Base-by-base conservation (phyloP, 177 flowering plant species). In the Vitis hybrid region DNA sequence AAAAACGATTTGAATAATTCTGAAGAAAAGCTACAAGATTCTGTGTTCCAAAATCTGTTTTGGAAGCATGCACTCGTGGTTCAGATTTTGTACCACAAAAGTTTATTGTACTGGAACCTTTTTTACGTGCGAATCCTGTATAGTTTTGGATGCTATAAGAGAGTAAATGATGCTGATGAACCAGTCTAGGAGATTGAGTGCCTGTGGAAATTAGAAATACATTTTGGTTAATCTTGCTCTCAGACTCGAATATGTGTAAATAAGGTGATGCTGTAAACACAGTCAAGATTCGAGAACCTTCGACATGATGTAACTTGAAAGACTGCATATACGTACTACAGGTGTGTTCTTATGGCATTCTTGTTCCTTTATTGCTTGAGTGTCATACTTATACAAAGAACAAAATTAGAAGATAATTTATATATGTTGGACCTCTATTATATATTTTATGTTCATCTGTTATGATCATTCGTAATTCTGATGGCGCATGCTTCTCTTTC, bases 1-100 rank as follows among this genome's bases (percentile, higher is more conserved):
- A 24, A 90, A 86, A 76, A 88, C 81, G 89, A 77, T 90, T 22
- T 95, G 83, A 86, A 60, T n/a, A 17, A 22, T 33, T 17, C 7
- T 55, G 28, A 24, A 18, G 53, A 9, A 53, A 52, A 47, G 19
- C 20, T 13, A 50, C 11, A 2, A 12, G 57, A 11, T 51, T 28
- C 31, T 19, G 3, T 1, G 12, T 6, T n/a, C 38, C 18, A 2
- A 17, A 20, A 14, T 50, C 18, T 5, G 28, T 20, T 12, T 64
- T 10, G 2, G 17, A 18, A 50, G 67, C 19, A 60, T 8, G 58
- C 18, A 1, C 9, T 62, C 19, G 2, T n/a, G 50, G 65, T 17
- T 62, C 49, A 33, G 38, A 19, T 15, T n/a, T 50, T 62, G 10
- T 24, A 55, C 31, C 31, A 28, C 31, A 28, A 28, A 28, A 28